These are phyloP conservation scores for Starmera quercuum DNA, from an alignment of 805 yeast species.

Conservation along the genomic window DNA sequence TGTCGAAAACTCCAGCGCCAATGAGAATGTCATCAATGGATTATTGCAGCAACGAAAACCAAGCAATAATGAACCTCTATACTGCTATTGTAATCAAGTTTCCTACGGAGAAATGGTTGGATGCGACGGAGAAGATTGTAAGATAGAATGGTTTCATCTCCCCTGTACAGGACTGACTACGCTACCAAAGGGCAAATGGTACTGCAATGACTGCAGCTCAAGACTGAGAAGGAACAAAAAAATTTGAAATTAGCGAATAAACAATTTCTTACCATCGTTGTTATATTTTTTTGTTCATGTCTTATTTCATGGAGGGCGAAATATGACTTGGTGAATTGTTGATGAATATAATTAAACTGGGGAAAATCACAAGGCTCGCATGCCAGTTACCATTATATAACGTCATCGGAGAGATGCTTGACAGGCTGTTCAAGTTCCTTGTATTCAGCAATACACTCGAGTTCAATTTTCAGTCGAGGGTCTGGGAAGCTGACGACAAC, in stretches of 20 bases:
- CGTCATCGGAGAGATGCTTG: no score
- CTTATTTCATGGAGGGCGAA: no score
- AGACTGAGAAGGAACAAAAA: constrained; percentile 29
- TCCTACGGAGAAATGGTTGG: constrained; percentile 99
- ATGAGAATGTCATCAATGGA: no score
- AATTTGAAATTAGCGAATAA: no score
- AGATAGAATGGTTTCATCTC: constrained; percentile 92
- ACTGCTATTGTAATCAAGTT: constrained; percentile 94
- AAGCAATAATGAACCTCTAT: constrained; percentile 62
- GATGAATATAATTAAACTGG: no score
- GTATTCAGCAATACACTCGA: constrained; percentile 39
- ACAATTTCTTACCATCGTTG: no score
- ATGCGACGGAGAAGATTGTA: constrained; percentile 91
- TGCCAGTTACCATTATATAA: no score
- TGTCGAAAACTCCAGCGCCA: no score
- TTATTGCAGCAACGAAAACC: constrained; percentile 12
- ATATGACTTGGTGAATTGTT: no score
- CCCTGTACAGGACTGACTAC: constrained; percentile 86
- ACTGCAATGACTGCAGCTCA: constrained; percentile 55
- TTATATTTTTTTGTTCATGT: no score
- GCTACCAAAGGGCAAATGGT: constrained; percentile 84
- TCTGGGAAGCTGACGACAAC: constrained; percentile 45
- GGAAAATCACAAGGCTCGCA: no score
- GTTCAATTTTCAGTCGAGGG: constrained; percentile 40
- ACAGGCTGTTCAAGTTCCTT: constrained; percentile 6